Conservation (phyloP, 2,329 filamentous ascomycete species). For the Penicillium sp. region DNA sequence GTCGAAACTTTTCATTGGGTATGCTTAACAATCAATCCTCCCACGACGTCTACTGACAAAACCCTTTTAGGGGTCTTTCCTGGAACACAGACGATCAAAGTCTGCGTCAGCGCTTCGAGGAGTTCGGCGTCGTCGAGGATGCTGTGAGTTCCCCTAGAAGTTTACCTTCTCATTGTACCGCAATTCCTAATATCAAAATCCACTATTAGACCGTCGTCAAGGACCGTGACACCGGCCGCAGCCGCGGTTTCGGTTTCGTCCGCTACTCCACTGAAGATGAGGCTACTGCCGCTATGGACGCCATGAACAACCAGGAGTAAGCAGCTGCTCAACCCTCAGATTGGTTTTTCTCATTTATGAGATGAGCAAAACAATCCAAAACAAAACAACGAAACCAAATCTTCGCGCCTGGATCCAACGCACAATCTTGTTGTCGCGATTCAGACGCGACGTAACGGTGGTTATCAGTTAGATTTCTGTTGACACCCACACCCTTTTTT, state of each 20-base stretch:
- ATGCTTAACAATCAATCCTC: not conserved
- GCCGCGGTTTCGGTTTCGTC: conserved; percentile 15
- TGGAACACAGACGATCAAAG: conserved; percentile 11
- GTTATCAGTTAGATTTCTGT: not conserved
- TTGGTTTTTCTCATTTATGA: no score
- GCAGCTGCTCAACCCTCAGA: not conserved
- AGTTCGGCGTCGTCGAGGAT: conserved; percentile 13
- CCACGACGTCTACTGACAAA: not conserved
- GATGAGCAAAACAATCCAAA: no score
- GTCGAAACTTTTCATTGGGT: conserved; percentile 15
- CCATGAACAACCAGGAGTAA: conserved; percentile 13
- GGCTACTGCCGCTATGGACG: conserved; percentile 8
- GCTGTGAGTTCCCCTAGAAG: conserved; percentile 6
- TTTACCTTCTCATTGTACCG: not conserved
- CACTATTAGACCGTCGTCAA: conserved; percentile 9
- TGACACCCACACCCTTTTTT: not conserved
- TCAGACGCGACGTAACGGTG: not conserved
- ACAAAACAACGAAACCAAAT: not conserved
- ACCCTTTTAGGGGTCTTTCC: conserved; percentile 11
- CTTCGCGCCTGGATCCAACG: not conserved
- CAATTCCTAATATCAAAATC: not conserved
- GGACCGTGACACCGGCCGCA: conserved; percentile 14
- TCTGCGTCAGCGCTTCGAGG: conserved; percentile 11
- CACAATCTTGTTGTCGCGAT: not conserved
- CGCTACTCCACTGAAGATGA: conserved; percentile 9